Evolutionary conservation across 202 grass and related monocot species (phyloP), one percentile per base, ranked within the genome.

Genomic region (Bolboschoenoplectus hybrid): DNA sequence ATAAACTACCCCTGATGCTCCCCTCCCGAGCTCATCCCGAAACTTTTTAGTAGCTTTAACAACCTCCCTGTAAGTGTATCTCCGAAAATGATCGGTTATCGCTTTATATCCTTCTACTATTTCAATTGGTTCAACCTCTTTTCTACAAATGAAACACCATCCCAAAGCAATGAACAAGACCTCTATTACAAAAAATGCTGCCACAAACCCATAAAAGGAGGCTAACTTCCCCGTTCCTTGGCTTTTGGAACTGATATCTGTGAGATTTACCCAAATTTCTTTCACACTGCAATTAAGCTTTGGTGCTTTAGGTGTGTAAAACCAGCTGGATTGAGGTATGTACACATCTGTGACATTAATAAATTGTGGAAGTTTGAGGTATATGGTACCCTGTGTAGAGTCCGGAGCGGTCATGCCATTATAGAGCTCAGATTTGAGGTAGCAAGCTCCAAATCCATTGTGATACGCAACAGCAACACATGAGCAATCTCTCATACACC

Each of bases 121-220:
- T 56, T 72, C 79, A 80, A 81, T 75, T 43, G 10, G 66, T 2
- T 17, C 20, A 10, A 50, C 38, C 9, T 80, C 81, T 16, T 57
- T 84, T 87, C 51, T 35, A 34, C 52, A 67, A 73, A 89, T 85
- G 72, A 94, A 94, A 65, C 77, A 94, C 82, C 92, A 91, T 32
- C 92, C 92, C 49, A 67, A 84, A 39, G 49, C 70, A 19, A 88
- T 85, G 60, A 94, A 91, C 17, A 82, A 83, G 36, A 91, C 39
- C 51, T 93, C 89, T 66, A 93, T 83, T 14, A 74, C 41, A 63
- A 87, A 87, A 53, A 91, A 87, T 32, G 61, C 87, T 11, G 85
- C 53, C 1, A 91, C 36, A 63, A 93, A 93, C 1, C 79, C 36
- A 55, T 91, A 91, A 4, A 85, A 86, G 74, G 88, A 88, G 20